These are phyloP conservation scores for Hortaea werneckii DNA, from an alignment of 2,329 filamentous ascomycete species.

Conservation along the genomic window DNA sequence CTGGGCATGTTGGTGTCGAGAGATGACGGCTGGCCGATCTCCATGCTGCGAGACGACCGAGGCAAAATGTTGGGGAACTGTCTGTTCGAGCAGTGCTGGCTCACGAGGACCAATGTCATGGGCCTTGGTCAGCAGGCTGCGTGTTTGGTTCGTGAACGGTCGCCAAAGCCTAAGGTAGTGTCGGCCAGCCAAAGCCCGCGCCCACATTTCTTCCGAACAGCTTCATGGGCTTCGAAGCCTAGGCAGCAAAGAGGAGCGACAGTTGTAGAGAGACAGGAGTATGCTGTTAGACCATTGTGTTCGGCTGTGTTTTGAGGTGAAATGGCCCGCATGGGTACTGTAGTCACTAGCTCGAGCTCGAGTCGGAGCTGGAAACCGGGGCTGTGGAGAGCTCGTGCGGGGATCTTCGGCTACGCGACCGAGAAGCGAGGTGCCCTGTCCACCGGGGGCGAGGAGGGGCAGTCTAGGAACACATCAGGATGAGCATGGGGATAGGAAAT, in stretches of 20 bases:
- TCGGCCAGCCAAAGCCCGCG: constrained; percentile 14
- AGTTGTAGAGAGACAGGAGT: neutral
- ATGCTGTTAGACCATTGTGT: no score
- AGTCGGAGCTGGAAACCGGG: neutral
- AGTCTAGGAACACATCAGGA: neutral
- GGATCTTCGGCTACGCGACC: neutral
- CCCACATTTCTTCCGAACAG: constrained; percentile 11
- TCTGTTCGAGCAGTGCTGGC: constrained; percentile 57
- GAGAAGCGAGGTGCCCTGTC: neutral
- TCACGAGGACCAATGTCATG: constrained; percentile 21
- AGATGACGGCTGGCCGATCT: constrained; percentile 52
- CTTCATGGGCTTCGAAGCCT: constrained; percentile 6
- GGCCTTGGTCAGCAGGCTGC: constrained; percentile 18
- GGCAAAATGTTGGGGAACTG: constrained; percentile 63
- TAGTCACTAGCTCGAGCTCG: no score
- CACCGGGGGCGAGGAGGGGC: neutral
- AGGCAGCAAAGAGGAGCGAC: neutral
- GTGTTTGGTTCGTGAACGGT: neutral
- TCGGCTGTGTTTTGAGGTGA: no score
- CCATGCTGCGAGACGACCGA: constrained; percentile 54
- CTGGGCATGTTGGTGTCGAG: constrained; percentile 49
- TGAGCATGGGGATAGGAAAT: neutral
- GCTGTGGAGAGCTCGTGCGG: constrained; percentile 1
- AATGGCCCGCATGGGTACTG: no score
- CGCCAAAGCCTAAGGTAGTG: constrained; percentile 1